Evolutionary conservation across 345 rosid genomes (phyloP).

Genomic region (Syzygium oleosum): DNA sequence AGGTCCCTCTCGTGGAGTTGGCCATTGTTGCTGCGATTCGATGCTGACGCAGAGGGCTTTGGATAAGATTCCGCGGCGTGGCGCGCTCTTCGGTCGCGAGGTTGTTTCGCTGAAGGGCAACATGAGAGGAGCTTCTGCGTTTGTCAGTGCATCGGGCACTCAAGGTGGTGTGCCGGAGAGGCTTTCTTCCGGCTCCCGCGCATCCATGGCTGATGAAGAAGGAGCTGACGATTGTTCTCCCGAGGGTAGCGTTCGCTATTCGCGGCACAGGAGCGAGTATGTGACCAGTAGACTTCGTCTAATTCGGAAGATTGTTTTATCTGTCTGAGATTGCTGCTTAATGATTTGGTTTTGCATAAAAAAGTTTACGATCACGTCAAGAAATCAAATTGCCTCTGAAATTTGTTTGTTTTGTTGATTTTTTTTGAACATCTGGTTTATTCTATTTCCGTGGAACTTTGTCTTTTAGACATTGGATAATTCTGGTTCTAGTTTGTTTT

Average conservation of each 20-base stretch:
- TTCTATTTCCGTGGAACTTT: not conserved
- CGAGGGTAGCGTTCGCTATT: not conserved
- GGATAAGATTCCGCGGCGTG: conserved; percentile 1
- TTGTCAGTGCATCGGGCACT: not conserved
- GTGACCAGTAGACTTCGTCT: not conserved
- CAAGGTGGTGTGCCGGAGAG: not conserved
- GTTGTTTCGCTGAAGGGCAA: not conserved
- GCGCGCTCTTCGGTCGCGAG: not conserved
- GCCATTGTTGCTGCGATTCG: not conserved
- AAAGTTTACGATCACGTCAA: not conserved
- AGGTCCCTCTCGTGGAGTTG: not conserved
- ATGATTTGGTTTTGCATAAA: not conserved
- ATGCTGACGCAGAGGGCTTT: conserved; percentile 5
- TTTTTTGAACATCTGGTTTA: not conserved
- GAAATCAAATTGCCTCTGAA: not conserved
- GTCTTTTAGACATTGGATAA: not conserved
- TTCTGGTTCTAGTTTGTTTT: not conserved
- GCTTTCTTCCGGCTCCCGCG: not conserved
- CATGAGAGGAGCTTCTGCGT: not conserved
- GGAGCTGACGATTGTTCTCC: not conserved
- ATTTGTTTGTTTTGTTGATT: not conserved
- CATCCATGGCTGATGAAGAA: not conserved
- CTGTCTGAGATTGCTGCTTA: not conserved
- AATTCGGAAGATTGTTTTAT: not conserved
- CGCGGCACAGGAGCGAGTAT: not conserved